Base-by-base conservation (phyloP, 495 filamentous ascomycete genomes). In the Podospora fimiseda region DNA sequence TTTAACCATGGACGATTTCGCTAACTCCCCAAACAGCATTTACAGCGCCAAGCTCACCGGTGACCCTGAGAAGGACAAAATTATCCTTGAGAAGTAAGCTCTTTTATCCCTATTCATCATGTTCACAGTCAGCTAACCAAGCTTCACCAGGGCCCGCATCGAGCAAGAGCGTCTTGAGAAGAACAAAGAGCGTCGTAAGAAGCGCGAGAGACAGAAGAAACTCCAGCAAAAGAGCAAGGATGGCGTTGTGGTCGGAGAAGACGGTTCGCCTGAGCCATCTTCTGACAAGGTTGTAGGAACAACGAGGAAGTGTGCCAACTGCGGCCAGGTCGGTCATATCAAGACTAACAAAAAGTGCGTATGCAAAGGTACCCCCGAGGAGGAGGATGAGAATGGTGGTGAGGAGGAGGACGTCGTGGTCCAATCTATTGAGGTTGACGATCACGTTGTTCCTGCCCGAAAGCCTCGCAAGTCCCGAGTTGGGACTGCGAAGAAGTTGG, bases 301-400 rank as follows among this genome's bases (percentile, higher is more conserved):
- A 2, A 88, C 88, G 22, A 80, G 94, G 56, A 97, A 96, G 68
- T 99, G 93, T 63, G 92, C 94, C 21, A 97, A 95, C 68, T 99
- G 93, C 61, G 92, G 92, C 27, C 85, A 90, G 61, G 85, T 91
- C 18, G 93, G 93, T 20, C 93, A 99, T 62, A 99, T 99, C 77
- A 95, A 95, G 70, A 96, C 91, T n/a, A 96, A 96, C 74, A 93
- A 95, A 76, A 96, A 92, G 87, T 91, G 75, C 66, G 73, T 59
- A 55, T 54, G 42, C 38, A 33, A 43, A 18, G 43, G 39, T 9
- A 18, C 40, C 37, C 47, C 37, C 14, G 30, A 48, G 11, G n/a
- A 51, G 27, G 23, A 51, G 7, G 18, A 30, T 19, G 27, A 18
- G 13, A 20, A 3, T 4, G 1, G 15, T 27, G 14, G 36, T 8